Evolutionary conservation across 1,284 basidiomycete species (phyloP).

Genomic region (Laetiporus sulphureus): DNA sequence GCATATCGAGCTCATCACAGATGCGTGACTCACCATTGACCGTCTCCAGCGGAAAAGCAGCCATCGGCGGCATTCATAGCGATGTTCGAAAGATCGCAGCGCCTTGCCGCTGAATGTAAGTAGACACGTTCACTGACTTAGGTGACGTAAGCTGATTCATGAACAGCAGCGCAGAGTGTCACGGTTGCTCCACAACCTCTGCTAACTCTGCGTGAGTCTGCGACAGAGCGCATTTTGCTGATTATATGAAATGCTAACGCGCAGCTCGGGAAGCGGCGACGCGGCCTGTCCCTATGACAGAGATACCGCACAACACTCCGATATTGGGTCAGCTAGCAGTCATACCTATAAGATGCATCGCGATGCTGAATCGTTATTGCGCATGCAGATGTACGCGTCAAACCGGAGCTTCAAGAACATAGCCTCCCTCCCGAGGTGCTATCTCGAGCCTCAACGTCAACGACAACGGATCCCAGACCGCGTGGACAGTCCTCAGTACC

Average conservation of each 20-base stretch:
- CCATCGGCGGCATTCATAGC: conserved; percentile 2
- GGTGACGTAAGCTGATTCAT: not conserved
- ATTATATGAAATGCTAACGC: too few species aligned
- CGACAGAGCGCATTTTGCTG: too few species aligned
- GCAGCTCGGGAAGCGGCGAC: too few species aligned
- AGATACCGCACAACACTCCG: too few species aligned
- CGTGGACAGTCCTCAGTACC: not conserved
- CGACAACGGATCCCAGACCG: not conserved
- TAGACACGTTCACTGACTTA: not conserved
- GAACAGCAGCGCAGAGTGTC: not conserved
- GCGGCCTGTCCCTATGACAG: too few species aligned
- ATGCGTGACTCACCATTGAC: too few species aligned
- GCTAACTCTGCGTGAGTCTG: too few species aligned
- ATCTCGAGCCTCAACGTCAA: not conserved
- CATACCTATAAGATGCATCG: not conserved
- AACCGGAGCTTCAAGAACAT: conserved; percentile 5
- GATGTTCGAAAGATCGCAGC: conserved; percentile 2
- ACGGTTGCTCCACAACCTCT: not conserved
- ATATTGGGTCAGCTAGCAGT: too few species aligned
- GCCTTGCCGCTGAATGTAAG: not conserved
- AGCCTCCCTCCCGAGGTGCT: not conserved
- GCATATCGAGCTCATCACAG: too few species aligned
- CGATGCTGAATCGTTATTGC: not conserved
- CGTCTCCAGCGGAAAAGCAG: not conserved
- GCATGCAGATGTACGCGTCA: conserved; percentile 1